phyloP scores from a whole-genome alignment of 805 yeast species.

The Hanseniaspora singularis region DNA sequence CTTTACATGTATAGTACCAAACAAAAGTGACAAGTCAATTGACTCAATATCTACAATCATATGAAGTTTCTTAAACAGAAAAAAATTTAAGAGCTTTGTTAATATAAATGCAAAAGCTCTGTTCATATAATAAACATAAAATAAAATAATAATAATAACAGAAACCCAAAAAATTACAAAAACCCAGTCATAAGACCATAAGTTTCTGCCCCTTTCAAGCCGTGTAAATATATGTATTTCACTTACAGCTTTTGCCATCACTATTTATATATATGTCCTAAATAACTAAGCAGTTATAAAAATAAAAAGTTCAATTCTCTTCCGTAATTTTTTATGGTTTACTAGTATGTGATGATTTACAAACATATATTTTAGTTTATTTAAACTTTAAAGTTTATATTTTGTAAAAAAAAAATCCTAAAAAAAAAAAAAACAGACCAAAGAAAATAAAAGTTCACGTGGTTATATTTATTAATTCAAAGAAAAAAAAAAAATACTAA shows the following conservation, averaged over 20 bases:
- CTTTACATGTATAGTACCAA: slow-evolving; percentile 70
- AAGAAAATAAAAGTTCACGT: no score
- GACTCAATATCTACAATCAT: slow-evolving; percentile 59
- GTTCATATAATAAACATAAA: slow-evolving; percentile 64
- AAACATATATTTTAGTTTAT: no score
- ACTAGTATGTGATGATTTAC: no score
- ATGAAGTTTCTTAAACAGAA: slow-evolving; percentile 52
- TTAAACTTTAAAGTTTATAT: no score
- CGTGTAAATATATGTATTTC: neutral
- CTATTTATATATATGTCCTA: neutral
- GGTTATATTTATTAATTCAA: no score
- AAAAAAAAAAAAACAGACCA: no score
- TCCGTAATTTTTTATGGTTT: no score
- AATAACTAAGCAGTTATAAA: no score
- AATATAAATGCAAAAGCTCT: slow-evolving; percentile 53
- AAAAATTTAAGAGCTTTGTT: slow-evolving; percentile 39
- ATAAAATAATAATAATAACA: slow-evolving; percentile 46
- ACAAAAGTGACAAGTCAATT: slow-evolving; percentile 62
- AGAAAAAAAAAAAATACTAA: no score
- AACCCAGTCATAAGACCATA: slow-evolving; percentile 45
- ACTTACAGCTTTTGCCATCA: no score
- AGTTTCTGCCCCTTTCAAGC: slow-evolving; percentile 8
- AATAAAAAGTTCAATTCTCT: no score
- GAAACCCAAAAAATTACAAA: slow-evolving; percentile 77
- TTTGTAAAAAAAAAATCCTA: no score